Base-by-base conservation (phyloP, 129 eudicot genomes). In the Helianthus tuberosus region DNA sequence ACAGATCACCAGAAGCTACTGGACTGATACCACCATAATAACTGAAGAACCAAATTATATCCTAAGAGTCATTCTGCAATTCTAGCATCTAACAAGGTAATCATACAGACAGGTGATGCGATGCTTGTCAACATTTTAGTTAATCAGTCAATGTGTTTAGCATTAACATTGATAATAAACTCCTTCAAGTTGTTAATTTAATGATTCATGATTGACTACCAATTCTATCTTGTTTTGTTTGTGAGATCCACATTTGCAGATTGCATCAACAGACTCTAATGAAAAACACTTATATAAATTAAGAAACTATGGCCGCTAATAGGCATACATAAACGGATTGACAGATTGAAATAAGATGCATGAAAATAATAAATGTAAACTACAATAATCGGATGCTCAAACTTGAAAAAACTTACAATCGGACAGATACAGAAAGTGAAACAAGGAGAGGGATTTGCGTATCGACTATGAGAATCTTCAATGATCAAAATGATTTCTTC, bases 341-440 rank as follows among this genome's bases (percentile, higher is more conserved):
- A 39, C 44, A 39, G 44, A 71, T 20, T 55, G 66, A 14, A 70
- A 36, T 17, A 54, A 71, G 5, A 25, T 58, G 49, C 12, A 69
- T 55, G 10, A 8, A 43, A 43, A 43, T 43, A 72, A 72, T 58
- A 23, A 27, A 72, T 17, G n/a, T 35, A 44, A 72, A 14, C 29
- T 73, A 47, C 12, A 16, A 71, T 11, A 71, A 71, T 39, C 3
- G 41, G 36, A 41, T 52, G 14, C 44, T 38, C 11, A 43, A 8
- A 43, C 9, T 8, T 43, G 10, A 43, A 9, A 43, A 52, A 48
- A 8, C 77, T 73, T 73, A 73, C 77, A 62, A 47, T 61, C 69
- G 15, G 48, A 68, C 14, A 50, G 44, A 57, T 43, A 7, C 62
- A 14, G n/a, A 51, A 51, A n/a, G 20, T 13, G 57, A 27, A 59